phyloP scores from a whole-genome alignment of 257 asterid species.

The Cordia subcordata region DNA sequence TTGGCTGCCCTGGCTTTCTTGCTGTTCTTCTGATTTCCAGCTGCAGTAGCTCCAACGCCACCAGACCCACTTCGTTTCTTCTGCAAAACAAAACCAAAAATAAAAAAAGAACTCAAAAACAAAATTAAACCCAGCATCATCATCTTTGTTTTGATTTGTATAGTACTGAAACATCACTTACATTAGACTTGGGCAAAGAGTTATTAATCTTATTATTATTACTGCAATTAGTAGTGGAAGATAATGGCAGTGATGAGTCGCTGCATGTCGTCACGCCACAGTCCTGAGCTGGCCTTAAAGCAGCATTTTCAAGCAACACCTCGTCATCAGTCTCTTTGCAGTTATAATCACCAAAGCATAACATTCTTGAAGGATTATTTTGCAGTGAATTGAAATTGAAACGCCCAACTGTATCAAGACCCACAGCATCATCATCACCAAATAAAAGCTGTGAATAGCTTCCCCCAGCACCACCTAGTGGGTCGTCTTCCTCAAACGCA shows the following conservation, averaged over 20 bases:
- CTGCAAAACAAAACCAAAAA: conserved; percentile 21
- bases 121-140: not conserved
- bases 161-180: conserved; percentile 3
- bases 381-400: conserved; percentile 28
- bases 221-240: conserved; percentile 5
- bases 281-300: conserved; percentile 23
- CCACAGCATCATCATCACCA: conserved; percentile 33
- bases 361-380: conserved; percentile 43
- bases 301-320: not conserved
- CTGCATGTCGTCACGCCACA: conserved; percentile 42
- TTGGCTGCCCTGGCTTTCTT: conserved; percentile 48
- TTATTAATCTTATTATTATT: conserved; percentile 10
- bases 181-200: conserved; percentile 21
- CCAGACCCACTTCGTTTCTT: conserved; percentile 48
- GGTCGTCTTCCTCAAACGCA: conserved; percentile 31
- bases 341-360: conserved; percentile 53
- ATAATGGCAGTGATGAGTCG: conserved; percentile 33
- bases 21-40: conserved; percentile 27
- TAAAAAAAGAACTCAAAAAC: not conserved
- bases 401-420: conserved; percentile 22
- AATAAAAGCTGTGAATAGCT: conserved; percentile 66
- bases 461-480: conserved; percentile 33
- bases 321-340: not conserved
- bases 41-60: conserved; percentile 23
- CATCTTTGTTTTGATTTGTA: not conserved